These are phyloP conservation scores for Prunus kanzakura DNA, from an alignment of 306 rosid species.

Conservation along the genomic window DNA sequence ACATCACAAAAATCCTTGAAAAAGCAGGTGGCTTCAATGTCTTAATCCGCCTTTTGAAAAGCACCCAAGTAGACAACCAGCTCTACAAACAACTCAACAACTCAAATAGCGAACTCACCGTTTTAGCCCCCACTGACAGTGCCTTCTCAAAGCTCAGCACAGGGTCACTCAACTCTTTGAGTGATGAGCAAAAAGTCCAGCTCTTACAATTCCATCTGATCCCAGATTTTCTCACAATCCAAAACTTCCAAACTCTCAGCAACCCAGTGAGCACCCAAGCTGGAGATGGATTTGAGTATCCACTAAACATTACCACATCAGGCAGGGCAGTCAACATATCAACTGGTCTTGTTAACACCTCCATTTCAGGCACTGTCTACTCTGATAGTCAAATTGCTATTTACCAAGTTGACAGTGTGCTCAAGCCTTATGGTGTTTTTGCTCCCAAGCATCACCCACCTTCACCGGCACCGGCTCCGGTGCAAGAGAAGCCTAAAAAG, in stretches of 20 bases:
- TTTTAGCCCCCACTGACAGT: conserved; percentile 61
- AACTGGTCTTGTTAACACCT: conserved; percentile 63
- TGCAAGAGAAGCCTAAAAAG: conserved; percentile 29
- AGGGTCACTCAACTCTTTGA: conserved; percentile 58
- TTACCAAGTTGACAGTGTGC: conserved; percentile 56
- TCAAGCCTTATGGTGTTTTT: conserved; percentile 59
- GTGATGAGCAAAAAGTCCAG: conserved; percentile 50
- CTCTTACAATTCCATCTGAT: conserved; percentile 60
- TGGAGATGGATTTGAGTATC: conserved; percentile 52
- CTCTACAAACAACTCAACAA: conserved; percentile 51
- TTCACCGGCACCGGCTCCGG: conserved; percentile 37
- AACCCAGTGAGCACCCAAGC: conserved; percentile 74
- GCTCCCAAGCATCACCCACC: conserved; percentile 39
- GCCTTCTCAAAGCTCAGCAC: conserved; percentile 60
- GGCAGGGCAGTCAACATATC: conserved; percentile 58
- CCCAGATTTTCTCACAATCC: conserved; percentile 38
- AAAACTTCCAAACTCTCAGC: conserved; percentile 63
- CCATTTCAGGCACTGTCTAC: conserved; percentile 54
- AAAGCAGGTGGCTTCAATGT: conserved; percentile 59
- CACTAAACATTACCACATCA: conserved; percentile 43
- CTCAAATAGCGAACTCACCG: conserved; percentile 47
- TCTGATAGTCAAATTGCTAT: conserved; percentile 48
- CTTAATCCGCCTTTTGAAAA: conserved; percentile 49
- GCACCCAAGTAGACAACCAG: conserved; percentile 49
- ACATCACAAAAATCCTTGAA: conserved; percentile 50